Conservation (phyloP, 2,329 filamentous ascomycete genomes). For the Aspergillus piperis region DNA sequence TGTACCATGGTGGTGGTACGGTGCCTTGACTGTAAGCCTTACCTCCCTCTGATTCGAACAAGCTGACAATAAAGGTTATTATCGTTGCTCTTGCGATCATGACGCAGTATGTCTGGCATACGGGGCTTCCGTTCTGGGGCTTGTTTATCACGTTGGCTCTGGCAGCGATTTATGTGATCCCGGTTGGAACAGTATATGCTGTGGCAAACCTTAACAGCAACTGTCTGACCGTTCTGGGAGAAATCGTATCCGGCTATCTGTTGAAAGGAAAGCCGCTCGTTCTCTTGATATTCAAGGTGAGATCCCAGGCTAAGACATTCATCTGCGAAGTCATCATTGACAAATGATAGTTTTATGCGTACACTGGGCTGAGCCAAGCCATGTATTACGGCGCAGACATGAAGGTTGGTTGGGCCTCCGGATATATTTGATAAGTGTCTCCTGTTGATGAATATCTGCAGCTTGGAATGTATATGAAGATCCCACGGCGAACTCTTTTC, state of each 20-base stretch:
- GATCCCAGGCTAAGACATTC: too few relatives aligned
- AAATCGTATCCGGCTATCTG: conserved; percentile 46
- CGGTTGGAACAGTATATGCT: conserved; percentile 44
- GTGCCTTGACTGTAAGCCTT: conserved; percentile 26
- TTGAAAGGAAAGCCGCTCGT: conserved; percentile 44
- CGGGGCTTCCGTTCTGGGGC: conserved; percentile 43
- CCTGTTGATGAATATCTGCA: conserved; percentile 17
- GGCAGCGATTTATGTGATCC: conserved; percentile 43
- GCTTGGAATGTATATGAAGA: conserved; percentile 54
- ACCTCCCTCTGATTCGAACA: neutral
- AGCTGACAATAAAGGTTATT: conserved; percentile 47
- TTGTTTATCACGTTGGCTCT: conserved; percentile 43
- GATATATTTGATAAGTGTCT: neutral
- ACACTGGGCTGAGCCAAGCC: conserved; percentile 56
- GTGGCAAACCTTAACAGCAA: conserved; percentile 46
- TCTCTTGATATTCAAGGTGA: conserved; percentile 43
- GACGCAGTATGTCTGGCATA: conserved; percentile 30
- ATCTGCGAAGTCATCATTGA: conserved; percentile 54
- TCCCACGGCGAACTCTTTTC: conserved; percentile 50
- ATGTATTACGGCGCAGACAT: conserved; percentile 51
- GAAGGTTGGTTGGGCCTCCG: conserved; percentile 52
- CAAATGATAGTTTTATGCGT: conserved; percentile 58
- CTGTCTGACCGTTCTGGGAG: conserved; percentile 41
- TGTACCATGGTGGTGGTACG: conserved; percentile 45
- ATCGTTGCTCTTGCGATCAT: conserved; percentile 39